Conservation (phyloP, 2,329 filamentous ascomycete species). For the Elsinoe batatas region DNA sequence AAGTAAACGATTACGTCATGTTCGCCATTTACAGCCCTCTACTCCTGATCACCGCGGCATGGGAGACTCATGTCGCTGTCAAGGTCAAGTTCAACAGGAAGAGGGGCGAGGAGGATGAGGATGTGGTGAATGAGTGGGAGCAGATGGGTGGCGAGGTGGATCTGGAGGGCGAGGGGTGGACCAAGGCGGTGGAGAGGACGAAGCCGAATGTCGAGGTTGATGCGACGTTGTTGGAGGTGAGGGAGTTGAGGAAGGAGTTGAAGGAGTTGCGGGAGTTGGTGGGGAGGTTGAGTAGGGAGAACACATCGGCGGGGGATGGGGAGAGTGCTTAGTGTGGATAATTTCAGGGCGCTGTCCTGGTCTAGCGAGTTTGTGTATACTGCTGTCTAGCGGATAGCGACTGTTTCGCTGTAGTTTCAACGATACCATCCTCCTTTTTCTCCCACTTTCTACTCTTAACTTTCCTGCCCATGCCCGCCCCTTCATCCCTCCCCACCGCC, state of each 20-base stretch:
- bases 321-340: background rate
- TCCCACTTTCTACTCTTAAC: background rate
- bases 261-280: constrained; percentile 35
- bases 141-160: constrained; percentile 62
- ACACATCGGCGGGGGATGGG: background rate
- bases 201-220: constrained; percentile 78
- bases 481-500: too few relatives aligned
- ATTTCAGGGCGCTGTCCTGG: background rate
- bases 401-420: too few relatives aligned
- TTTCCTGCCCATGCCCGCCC: too few relatives aligned
- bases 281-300: constrained; percentile 19
- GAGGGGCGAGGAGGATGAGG: constrained; percentile 80
- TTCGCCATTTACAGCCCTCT: constrained; percentile 73
- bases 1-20: constrained; percentile 85
- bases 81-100: constrained; percentile 63
- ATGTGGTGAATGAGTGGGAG: constrained; percentile 87
- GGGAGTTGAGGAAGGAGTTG: constrained; percentile 36
- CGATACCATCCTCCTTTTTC: background rate
- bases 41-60: constrained; percentile 50
- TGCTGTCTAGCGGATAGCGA: too few relatives aligned
- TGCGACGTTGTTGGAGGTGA: constrained; percentile 57
- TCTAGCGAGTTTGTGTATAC: background rate
- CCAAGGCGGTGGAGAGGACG: constrained; percentile 63
- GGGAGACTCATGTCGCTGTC: constrained; percentile 57
- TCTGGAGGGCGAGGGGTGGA: constrained; percentile 77